A percentile compares a stretch with the other conserved stretches of the same genome.
Evolutionary conservation across 164 flowering plant genomes (phyloP).

Genomic region (Dillenia turbinata): DNA sequence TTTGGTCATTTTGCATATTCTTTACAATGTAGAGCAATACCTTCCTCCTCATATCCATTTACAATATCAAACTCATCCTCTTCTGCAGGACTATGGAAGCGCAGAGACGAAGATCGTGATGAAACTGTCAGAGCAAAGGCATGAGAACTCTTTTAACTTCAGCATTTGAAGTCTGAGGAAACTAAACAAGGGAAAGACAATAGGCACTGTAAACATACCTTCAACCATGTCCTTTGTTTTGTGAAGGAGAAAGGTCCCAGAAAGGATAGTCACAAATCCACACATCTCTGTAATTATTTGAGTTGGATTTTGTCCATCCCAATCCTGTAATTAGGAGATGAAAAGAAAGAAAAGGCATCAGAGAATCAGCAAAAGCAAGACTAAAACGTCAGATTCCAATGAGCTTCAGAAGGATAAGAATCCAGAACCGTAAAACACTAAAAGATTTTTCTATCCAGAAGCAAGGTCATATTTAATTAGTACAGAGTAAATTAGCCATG

Average conservation of each 20-base stretch:
- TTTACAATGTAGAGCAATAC: slow-evolving; percentile 36
- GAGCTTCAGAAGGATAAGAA: no score
- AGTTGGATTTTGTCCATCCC: slow-evolving; percentile 70
- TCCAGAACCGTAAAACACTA: no score
- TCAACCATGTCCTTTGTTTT: slow-evolving; percentile 69
- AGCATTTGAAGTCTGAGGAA: background rate
- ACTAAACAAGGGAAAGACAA: background rate
- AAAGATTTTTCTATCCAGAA: no score
- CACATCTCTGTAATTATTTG: slow-evolving; percentile 71
- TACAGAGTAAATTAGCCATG: no score
- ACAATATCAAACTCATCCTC: slow-evolving; percentile 28
- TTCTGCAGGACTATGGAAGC: slow-evolving; percentile 28
- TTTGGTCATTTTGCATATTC: slow-evolving; percentile 8
- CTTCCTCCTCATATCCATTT: slow-evolving; percentile 16
- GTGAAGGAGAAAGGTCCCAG: slow-evolving; percentile 80
- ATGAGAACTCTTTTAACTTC: background rate
- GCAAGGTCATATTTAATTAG: no score
- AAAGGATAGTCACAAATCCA: slow-evolving; percentile 71
- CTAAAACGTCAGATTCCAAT: background rate
- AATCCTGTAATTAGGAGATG: slow-evolving; percentile 43
- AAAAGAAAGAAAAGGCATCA: background rate
- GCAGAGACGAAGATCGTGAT: slow-evolving; percentile 14
- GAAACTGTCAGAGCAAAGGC: slow-evolving; percentile 11
- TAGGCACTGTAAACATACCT: slow-evolving; percentile 22
- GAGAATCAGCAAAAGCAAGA: background rate